Evolutionary conservation across 345 rosid species (phyloP).

Genomic region (Barbarea vulgaris): DNA sequence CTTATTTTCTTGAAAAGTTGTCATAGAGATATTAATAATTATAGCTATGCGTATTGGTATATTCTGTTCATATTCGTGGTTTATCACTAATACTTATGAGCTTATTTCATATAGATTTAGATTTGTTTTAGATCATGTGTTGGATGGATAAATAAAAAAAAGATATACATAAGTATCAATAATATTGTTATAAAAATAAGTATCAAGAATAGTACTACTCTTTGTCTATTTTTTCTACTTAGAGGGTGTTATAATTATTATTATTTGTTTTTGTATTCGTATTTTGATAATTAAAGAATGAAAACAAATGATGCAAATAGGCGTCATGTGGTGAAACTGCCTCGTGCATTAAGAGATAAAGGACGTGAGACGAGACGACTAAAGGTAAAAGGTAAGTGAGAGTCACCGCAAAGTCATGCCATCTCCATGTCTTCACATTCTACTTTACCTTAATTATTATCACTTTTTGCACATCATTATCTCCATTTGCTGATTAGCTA

Average conservation of each 20-base stretch:
- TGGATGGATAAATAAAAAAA: background rate
- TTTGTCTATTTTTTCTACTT: background rate
- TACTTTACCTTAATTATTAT: slow-evolving; percentile 17
- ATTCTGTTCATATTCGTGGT: slow-evolving; percentile 23
- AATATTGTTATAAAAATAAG: too few relatives aligned
- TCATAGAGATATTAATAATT: background rate
- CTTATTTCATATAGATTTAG: background rate
- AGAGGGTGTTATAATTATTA: background rate
- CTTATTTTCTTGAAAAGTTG: slow-evolving; percentile 32
- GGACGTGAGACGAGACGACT: slow-evolving; percentile 35
- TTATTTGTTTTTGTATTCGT: background rate
- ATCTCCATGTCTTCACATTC: slow-evolving; percentile 39
- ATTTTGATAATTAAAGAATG: background rate
- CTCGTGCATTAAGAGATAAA: slow-evolving; percentile 38
- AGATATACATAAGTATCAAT: background rate
- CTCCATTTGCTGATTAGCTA: background rate
- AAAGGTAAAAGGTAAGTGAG: slow-evolving; percentile 25
- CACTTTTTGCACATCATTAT: background rate
- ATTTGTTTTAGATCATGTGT: slow-evolving; percentile 10
- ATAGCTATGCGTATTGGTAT: slow-evolving; percentile 20
- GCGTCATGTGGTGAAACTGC: slow-evolving; percentile 42
- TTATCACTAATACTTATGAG: slow-evolving; percentile 12
- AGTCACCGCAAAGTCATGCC: slow-evolving; percentile 35
- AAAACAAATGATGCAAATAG: background rate
- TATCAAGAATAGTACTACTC: background rate